A percentile compares a stretch with the other conserved stretches of the same genome.
Conservation (phyloP, 169 alveolate species). For the Babesia bovis region DNA sequence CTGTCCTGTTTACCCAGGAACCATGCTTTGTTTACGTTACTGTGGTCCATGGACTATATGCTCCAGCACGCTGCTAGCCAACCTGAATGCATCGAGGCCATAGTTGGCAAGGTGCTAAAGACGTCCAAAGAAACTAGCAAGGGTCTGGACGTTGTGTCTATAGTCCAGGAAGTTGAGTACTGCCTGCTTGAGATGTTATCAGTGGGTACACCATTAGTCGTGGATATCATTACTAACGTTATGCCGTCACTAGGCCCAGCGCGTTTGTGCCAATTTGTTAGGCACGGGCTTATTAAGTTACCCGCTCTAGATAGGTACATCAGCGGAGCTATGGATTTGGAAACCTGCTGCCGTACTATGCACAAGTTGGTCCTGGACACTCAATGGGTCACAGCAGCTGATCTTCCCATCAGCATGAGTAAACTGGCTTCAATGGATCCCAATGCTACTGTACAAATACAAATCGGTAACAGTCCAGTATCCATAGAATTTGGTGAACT, state of each 20-base stretch:
- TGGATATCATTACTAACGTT: slow-evolving; percentile 38
- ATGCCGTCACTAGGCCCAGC: slow-evolving; percentile 55
- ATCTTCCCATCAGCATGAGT: slow-evolving; percentile 26
- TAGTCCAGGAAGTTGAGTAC: slow-evolving; percentile 57
- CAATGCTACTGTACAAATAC: background rate
- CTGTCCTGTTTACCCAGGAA: slow-evolving; percentile 71
- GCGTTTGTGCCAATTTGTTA: slow-evolving; percentile 48
- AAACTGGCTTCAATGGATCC: slow-evolving; percentile 30
- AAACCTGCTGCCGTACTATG: slow-evolving; percentile 22
- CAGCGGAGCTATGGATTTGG: slow-evolving; percentile 46
- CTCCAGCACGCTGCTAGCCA: slow-evolving; percentile 67
- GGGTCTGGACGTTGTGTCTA: slow-evolving; percentile 37
- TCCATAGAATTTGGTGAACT: slow-evolving; percentile 22
- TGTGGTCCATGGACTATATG: slow-evolving; percentile 69
- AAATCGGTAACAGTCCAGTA: slow-evolving; percentile 7
- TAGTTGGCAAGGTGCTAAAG: slow-evolving; percentile 69
- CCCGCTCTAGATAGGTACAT: slow-evolving; percentile 55
- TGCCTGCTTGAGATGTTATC: slow-evolving; percentile 63
- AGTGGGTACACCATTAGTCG: slow-evolving; percentile 42
- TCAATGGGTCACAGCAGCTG: slow-evolving; percentile 19
- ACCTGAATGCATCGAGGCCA: slow-evolving; percentile 69
- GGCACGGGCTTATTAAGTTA: slow-evolving; percentile 51
- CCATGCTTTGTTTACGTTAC: slow-evolving; percentile 70
- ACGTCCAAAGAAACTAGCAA: slow-evolving; percentile 61
- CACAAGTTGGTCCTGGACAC: slow-evolving; percentile 28